These are phyloP conservation scores for Saururus chinensis DNA, from an alignment of 164 flowering plant genomes.

Conservation along the genomic window DNA sequence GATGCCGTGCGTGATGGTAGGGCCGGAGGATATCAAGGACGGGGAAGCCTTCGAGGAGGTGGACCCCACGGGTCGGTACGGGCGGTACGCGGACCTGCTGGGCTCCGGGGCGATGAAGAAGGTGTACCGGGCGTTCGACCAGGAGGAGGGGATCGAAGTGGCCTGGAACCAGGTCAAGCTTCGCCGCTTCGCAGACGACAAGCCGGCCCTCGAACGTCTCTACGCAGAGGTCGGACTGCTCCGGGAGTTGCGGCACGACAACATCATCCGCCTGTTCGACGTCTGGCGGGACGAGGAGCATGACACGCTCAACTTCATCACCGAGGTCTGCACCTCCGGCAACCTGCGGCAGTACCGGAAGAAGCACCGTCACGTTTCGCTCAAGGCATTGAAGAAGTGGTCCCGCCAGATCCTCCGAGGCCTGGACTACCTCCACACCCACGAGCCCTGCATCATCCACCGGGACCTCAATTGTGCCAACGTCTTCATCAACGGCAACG, in stretches of 20 bases:
- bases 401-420: constrained; percentile 62
- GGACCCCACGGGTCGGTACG: constrained; percentile 64
- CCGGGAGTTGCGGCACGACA: constrained; percentile 29
- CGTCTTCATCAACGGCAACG: constrained; percentile 71
- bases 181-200: constrained; percentile 33
- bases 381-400: constrained; percentile 78
- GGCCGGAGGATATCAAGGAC: constrained; percentile 21
- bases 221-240: constrained; percentile 40
- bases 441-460: constrained; percentile 73
- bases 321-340: constrained; percentile 74
- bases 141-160: constrained; percentile 75
- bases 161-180: constrained; percentile 76
- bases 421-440: constrained; percentile 52
- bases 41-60: constrained; percentile 55
- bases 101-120: constrained; percentile 71
- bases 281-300: constrained; percentile 43
- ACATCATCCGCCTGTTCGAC: constrained; percentile 34
- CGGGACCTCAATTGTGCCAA: constrained; percentile 83
- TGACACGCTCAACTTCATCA: constrained; percentile 57
- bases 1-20: constrained; percentile 34
- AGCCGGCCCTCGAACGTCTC: constrained; percentile 32
- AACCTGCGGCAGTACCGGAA: constrained; percentile 66
- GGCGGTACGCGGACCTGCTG: constrained; percentile 53
- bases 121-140: constrained; percentile 77
- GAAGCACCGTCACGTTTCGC: constrained; percentile 59